Base-by-base conservation (phyloP, 2,329 filamentous ascomycete genomes). In the Alternaria hordeiaustralica region DNA sequence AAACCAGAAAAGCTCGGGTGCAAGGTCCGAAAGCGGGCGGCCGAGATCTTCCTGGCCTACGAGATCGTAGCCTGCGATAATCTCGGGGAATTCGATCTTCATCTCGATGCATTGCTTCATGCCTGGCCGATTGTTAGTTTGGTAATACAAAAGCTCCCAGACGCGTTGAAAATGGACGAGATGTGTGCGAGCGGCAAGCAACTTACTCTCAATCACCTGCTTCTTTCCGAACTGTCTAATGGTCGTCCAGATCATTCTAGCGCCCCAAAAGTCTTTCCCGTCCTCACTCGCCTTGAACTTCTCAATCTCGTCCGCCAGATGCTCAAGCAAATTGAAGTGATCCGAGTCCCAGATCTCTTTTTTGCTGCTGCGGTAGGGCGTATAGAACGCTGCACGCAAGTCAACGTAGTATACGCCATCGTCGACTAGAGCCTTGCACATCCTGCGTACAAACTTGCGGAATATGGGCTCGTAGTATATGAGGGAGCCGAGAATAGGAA, bases 1-100 rank as follows among this genome's bases (percentile, higher is more conserved):
- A 85, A 98, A 97, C 93, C 93, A 97, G 80, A 97, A 95, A 0
- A 98, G 83, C 74, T 97, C 89, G 0, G 94, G 94, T 0, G 95
- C 86, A 4, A 97, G 82, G 69, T 96, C 92, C 28, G 87, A 85
- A 25, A 97, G 87, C 0, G 93, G 86, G 12, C 92, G 87, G 1
- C 94, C 94, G 1, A 86, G 79, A 75, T 96, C 92, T 82, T 97
- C 95, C 79, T 95, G 92, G 0, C 93, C 94, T 6, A 97, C 94
- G 10, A 97, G 82, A 79, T 98, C 95, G 80, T 93, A 97, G 11
- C 95, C 95, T 25, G 91, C 89, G 71, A 97, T 88, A 8, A 96
- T 84, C 54, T 94, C 85, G 0, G 95, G 93, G 76, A 91, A 94
- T 30, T 87, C 86, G 58, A 91, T 82, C 81, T 97, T 97, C 71